Percentiles rank a stretch among this genome's conserved stretches.
These are phyloP conservation scores for Pythium guiyangense DNA, from an alignment of 352 stramenopile genomes.

Conservation along the genomic window DNA sequence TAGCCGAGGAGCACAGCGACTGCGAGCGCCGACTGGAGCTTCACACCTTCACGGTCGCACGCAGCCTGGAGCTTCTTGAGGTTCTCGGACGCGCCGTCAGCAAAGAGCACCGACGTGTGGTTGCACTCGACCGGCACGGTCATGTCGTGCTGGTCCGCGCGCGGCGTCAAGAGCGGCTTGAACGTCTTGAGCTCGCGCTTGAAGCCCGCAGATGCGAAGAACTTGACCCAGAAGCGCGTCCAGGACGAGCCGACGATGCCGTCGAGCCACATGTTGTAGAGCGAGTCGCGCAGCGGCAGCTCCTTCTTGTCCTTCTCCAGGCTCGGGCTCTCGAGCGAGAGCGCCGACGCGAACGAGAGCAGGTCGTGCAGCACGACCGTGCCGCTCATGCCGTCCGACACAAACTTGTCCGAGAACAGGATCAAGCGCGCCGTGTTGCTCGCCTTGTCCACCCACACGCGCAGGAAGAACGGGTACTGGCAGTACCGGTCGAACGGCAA, in stretches of 20 bases:
- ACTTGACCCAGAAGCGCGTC: conserved; percentile 8
- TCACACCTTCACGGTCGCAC: conserved; percentile 11
- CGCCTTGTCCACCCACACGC: conserved; percentile 4
- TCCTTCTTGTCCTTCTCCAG: conserved; percentile 2
- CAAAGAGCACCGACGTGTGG: conserved; percentile 8
- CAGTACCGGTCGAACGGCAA: conserved; percentile 4
- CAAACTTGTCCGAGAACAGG: conserved; percentile 10
- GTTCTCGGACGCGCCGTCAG: conserved; percentile 7
- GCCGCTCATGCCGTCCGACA: conserved; percentile 8
- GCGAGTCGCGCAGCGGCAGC: conserved; percentile 3
- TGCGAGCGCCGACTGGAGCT: conserved; percentile 4
- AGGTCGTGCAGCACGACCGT: conserved; percentile 7
- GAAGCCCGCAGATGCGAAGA: conserved; percentile 2
- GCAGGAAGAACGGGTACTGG: conserved; percentile 8
- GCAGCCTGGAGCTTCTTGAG: conserved; percentile 5
- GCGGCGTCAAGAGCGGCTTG: conserved; percentile 5
- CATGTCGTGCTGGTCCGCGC: conserved; percentile 9
- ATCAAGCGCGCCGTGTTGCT: conserved; percentile 5
- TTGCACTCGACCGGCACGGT: conserved; percentile 8
- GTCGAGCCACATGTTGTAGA: conserved; percentile 9
- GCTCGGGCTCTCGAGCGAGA: neutral
- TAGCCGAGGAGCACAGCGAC: conserved; percentile 7
- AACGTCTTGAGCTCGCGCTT: conserved; percentile 9
- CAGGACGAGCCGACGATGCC: conserved; percentile 2
- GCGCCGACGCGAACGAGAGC: conserved; percentile 2